These are phyloP conservation scores for Aplosporella prunicola DNA, from an alignment of 2,329 filamentous ascomycete species.

Conservation along the genomic window DNA sequence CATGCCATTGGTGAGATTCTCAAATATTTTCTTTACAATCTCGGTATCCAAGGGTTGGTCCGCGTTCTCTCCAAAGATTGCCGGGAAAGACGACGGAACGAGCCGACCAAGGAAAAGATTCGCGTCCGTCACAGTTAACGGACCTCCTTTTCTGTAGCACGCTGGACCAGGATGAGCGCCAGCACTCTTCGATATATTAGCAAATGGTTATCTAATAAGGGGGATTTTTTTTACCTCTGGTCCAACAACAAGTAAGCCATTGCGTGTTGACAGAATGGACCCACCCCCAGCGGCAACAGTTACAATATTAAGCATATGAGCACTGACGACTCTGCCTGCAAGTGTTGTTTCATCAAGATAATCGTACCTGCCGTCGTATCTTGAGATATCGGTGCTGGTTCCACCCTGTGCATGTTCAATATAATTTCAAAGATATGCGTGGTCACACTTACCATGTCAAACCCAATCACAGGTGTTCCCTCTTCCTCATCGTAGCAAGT, in stretches of 20 bases:
- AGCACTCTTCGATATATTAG: slow-evolving; percentile 15
- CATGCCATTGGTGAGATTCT: slow-evolving; percentile 34
- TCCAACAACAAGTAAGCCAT: slow-evolving; percentile 82
- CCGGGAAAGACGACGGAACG: slow-evolving; percentile 22
- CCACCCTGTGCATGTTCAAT: slow-evolving; percentile 18
- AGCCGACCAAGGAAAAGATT: slow-evolving; percentile 26
- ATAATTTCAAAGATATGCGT: no score
- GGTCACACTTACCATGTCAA: slow-evolving; percentile 16
- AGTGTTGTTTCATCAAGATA: slow-evolving; percentile 24
- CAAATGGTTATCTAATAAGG: neutral
- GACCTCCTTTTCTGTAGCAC: slow-evolving; percentile 26
- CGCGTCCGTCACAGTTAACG: slow-evolving; percentile 27
- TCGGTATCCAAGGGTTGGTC: slow-evolving; percentile 33
- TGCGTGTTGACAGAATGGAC: slow-evolving; percentile 75
- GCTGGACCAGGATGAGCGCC: slow-evolving; percentile 28
- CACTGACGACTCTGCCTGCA: slow-evolving; percentile 22
- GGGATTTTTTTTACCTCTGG: slow-evolving; percentile 47
- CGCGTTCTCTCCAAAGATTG: slow-evolving; percentile 25
- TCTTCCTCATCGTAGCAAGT: slow-evolving; percentile 22
- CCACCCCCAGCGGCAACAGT: slow-evolving; percentile 51
- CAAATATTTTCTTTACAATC: slow-evolving; percentile 32
- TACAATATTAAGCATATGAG: slow-evolving; percentile 24
- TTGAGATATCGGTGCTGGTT: slow-evolving; percentile 24
- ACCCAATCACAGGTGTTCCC: slow-evolving; percentile 22
- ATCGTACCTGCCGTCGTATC: slow-evolving; percentile 24